These are phyloP conservation scores for Metschnikowia orientalis DNA, from an alignment of 805 yeast species.

Conservation along the genomic window DNA sequence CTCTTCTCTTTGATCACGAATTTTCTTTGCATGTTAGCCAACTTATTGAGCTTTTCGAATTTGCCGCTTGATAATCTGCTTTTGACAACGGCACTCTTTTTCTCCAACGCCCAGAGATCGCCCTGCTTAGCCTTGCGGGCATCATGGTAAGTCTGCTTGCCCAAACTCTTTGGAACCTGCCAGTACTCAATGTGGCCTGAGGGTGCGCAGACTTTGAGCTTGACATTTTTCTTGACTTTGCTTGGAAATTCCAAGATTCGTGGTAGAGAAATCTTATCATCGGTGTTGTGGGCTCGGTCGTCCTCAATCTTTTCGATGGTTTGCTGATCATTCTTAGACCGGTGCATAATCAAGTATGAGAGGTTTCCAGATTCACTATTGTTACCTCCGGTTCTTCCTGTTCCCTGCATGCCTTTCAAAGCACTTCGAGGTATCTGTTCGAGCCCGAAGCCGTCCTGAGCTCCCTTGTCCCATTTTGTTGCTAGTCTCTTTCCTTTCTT, in stretches of 20 bases:
- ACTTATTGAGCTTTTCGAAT: constrained; percentile 31
- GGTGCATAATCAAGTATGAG: constrained; percentile 68
- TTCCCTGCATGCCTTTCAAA: constrained; percentile 48
- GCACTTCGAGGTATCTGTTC: constrained; percentile 28
- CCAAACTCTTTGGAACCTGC: constrained; percentile 77
- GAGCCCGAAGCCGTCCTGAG: constrained; percentile 54
- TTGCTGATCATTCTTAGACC: constrained; percentile 44
- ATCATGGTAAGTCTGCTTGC: constrained; percentile 76
- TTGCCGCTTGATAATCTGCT: constrained; percentile 27
- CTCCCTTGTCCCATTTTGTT: constrained; percentile 60
- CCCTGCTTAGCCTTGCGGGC: constrained; percentile 83
- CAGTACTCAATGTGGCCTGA: constrained; percentile 81
- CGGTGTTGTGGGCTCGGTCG: constrained; percentile 26
- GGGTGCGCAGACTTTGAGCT: constrained; percentile 72
- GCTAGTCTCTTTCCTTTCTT: constrained; percentile 77
- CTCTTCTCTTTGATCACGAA: constrained; percentile 22
- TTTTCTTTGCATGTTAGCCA: constrained; percentile 37
- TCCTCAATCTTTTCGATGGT: constrained; percentile 41
- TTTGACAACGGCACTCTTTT: constrained; percentile 32
- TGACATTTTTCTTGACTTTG: constrained; percentile 79
- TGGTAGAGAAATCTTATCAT: constrained; percentile 49
- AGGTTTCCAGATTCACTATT: constrained; percentile 68
- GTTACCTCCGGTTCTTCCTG: constrained; percentile 73
- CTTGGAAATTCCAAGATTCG: constrained; percentile 67
- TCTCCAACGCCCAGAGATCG: constrained; percentile 71